A percentile compares a stretch with the other conserved stretches of the same genome.
phyloP scores from a whole-genome alignment of 169 alveolate species.

The Besnoitia besnoiti region DNA sequence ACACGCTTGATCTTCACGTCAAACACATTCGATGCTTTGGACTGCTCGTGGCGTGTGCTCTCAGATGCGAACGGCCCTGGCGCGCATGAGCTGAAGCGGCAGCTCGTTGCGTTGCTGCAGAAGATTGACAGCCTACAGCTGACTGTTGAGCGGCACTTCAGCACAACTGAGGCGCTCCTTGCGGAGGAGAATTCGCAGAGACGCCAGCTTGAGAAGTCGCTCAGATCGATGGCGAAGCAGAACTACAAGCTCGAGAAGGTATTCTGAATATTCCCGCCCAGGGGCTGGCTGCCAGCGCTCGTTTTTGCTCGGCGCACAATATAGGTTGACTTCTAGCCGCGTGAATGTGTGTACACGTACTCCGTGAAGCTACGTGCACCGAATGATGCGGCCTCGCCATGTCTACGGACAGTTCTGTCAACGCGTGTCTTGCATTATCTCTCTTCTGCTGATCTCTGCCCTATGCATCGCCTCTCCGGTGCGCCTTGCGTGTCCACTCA shows the following conservation, averaged over 20 bases:
- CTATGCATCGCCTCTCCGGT: neutral
- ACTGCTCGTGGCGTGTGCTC: too few species aligned
- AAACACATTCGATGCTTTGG: too few species aligned
- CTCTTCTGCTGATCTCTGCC: neutral
- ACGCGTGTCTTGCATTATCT: neutral
- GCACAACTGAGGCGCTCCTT: slow-evolving; percentile 69
- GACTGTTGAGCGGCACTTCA: slow-evolving; percentile 24
- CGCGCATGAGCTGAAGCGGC: neutral
- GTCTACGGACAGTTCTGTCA: too few species aligned
- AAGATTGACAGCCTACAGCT: slow-evolving; percentile 37
- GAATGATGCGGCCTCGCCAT: too few species aligned
- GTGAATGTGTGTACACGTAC: too few species aligned
- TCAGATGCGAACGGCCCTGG: neutral
- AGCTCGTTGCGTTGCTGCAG: slow-evolving; percentile 37
- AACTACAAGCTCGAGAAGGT: slow-evolving; percentile 81
- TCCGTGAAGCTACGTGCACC: too few species aligned
- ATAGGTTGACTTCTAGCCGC: too few species aligned
- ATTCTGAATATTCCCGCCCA: neutral
- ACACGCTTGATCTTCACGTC: too few species aligned
- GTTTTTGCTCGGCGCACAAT: too few species aligned
- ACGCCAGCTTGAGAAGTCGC: slow-evolving; percentile 71
- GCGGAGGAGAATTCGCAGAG: slow-evolving; percentile 74
- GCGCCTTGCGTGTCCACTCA: neutral
- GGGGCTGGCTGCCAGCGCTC: neutral
- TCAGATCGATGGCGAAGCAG: slow-evolving; percentile 74